Base-by-base conservation (phyloP, 768 basidiomycete genomes). In the Floccularia luteovirens region DNA sequence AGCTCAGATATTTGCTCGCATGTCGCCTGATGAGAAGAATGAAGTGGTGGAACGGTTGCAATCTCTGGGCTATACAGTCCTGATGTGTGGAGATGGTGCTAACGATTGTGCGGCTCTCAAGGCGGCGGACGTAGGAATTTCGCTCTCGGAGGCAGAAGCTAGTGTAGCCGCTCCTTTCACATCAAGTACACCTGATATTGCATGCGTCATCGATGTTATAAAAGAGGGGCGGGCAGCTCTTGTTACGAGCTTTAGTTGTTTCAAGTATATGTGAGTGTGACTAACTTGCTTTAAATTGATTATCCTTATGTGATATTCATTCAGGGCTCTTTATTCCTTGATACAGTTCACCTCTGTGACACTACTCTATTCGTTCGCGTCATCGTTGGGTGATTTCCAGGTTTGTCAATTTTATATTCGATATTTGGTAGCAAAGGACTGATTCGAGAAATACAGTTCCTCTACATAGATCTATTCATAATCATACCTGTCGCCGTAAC, bases 21-120 rank as follows among this genome's bases (percentile, higher is more conserved):
- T 99, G 96, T 99, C 96, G 6, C 96, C 96, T 0, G 96, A 98
- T 55, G 96, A 98, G 68, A 99, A 99, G 64, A 94, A 97, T 49
- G 96, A 99, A 58, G 79, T 98, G 13, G 90, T 99, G 13, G 94
- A 98, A 59, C 77, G 94, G 1, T 69, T 99, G 8, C 96, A 98
- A 52, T 69, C 75, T 2, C 73, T 99, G 17, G 96, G 94, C 7
- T 99, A 98, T 57, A 94, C 87, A 1, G 96, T 98, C 11, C 74
- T 94, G 7, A 98, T 98, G 84, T 98, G 96, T 50, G 96, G 96
- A 24, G 96, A 99, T 54, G 96, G 96, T 30, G 96, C 96, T 2
- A 99, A 99, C 55, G 96, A 99, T 55, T 98, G 96, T 54, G 92
- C 94, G 19, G 96, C 96, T 7, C 72, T 99, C 49, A 99, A 98